Conservation (phyloP, 331 rosid genomes). For the Rhamnella rubrinervis region DNA sequence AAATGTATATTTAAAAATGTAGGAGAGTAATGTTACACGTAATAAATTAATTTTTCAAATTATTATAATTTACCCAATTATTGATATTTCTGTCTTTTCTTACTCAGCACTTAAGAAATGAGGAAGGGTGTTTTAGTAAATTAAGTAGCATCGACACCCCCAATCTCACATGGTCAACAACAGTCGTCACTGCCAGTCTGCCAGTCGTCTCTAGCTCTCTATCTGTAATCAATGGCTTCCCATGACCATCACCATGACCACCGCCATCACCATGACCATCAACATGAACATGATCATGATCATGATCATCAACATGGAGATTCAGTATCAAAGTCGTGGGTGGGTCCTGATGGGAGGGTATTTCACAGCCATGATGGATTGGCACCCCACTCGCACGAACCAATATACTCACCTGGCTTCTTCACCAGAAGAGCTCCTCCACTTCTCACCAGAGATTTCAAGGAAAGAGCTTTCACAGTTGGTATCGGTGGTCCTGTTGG, state of each 20-base stretch:
- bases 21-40: too few species aligned
- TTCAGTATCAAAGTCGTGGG: constrained; percentile 43
- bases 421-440: constrained; percentile 90
- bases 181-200: too few species aligned
- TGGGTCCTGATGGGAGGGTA: constrained; percentile 75
- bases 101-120: too few species aligned
- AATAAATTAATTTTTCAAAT: too few species aligned
- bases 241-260: constrained; percentile 33
- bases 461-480: constrained; percentile 82
- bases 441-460: constrained; percentile 59
- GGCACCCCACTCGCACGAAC: constrained; percentile 96
- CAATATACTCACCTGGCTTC: constrained; percentile 92
- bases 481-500: constrained; percentile 99
- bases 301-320: constrained; percentile 33
- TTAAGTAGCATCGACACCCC: too few species aligned
- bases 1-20: too few species aligned
- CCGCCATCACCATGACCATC: constrained; percentile 12
- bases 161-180: too few species aligned
- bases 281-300: constrained; percentile 19
- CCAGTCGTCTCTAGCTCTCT: too few species aligned
- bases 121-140: too few species aligned
- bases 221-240: constrained; percentile 44
- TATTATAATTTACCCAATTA: too few species aligned
- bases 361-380: constrained; percentile 96
- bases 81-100: too few species aligned